A percentile compares a stretch with the other conserved stretches of the same genome.
These are phyloP conservation scores for Pinus taeda DNA, from an alignment of 75 land plant genomes.

Conservation along the genomic window DNA sequence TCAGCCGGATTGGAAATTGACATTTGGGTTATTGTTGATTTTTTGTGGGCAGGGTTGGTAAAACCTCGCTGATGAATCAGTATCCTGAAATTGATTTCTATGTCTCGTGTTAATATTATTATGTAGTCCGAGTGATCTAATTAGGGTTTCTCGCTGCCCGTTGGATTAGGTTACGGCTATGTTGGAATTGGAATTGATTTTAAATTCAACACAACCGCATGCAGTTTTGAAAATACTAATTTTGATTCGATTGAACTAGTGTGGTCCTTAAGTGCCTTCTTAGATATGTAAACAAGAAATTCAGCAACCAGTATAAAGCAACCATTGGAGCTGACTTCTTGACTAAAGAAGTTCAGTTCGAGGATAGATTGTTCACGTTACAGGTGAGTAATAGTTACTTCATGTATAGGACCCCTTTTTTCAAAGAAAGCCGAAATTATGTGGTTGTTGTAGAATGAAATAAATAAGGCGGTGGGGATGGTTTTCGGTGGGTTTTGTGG, in stretches of 20 bases:
- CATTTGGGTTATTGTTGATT: constrained; percentile 1
- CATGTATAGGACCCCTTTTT: not conserved
- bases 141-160: not conserved
- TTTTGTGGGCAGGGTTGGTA: constrained; percentile 64
- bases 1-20: not conserved
- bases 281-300: constrained; percentile 81
- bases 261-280: constrained; percentile 3
- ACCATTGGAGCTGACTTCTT: constrained; percentile 83
- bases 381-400: constrained; percentile 31
- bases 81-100: constrained; percentile 28
- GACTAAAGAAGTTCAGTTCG: constrained; percentile 77
- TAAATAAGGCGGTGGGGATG: not conserved
- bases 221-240: not conserved
- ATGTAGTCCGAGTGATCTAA: not conserved
- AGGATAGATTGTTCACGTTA: constrained; percentile 74
- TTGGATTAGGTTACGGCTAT: not conserved
- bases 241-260: not conserved
- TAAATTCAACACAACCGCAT: no score
- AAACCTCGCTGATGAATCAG: constrained; percentile 90
- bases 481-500: no score
- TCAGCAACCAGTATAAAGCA: constrained; percentile 86
- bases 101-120: not conserved
- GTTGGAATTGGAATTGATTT: not conserved
- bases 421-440: not conserved
- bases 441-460: not conserved